A percentile compares a stretch with the other conserved stretches of the same genome.
phyloP scores from a whole-genome alignment of 257 asterid genomes.

The Cruciata laevipes region DNA sequence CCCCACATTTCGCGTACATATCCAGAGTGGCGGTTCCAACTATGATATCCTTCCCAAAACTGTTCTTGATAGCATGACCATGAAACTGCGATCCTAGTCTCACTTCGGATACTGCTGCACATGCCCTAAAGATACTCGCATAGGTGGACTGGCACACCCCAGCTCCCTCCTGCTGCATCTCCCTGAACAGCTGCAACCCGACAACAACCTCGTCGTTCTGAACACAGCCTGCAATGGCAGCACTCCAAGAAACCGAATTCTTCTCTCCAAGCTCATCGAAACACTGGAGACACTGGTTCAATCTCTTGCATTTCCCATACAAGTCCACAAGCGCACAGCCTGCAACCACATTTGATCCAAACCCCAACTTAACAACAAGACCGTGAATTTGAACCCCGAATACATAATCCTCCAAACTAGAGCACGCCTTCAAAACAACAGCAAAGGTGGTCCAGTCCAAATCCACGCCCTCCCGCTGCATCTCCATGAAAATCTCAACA shows the following conservation, averaged over 20 bases:
- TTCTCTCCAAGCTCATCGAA: constrained; percentile 53
- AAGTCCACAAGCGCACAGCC: constrained; percentile 76
- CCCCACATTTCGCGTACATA: constrained; percentile 71
- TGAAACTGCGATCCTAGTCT: constrained; percentile 69
- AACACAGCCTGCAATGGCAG: constrained; percentile 61
- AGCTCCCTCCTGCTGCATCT: constrained; percentile 62
- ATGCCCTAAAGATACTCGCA: constrained; percentile 72
- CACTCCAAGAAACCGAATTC: constrained; percentile 90
- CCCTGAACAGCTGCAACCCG: constrained; percentile 56
- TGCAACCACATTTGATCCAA: constrained; percentile 55
- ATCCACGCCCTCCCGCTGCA: constrained; percentile 51
- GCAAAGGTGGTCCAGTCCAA: constrained; percentile 68
- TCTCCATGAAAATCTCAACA: constrained; percentile 36
- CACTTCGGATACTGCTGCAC: constrained; percentile 52
- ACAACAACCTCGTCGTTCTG: constrained; percentile 45
- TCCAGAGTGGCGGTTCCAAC: constrained; percentile 83
- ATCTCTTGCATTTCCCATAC: constrained; percentile 82
- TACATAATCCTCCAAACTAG: constrained; percentile 34
- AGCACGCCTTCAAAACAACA: constrained; percentile 56
- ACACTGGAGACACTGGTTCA: constrained; percentile 41
- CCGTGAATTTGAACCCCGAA: constrained; percentile 67
- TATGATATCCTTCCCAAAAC: constrained; percentile 51
- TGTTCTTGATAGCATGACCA: constrained; percentile 59
- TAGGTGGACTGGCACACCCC: constrained; percentile 76
- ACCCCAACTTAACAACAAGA: constrained; percentile 45